phyloP scores from a whole-genome alignment of 495 filamentous ascomycete genomes.

The Parathielavia appendiculata region DNA sequence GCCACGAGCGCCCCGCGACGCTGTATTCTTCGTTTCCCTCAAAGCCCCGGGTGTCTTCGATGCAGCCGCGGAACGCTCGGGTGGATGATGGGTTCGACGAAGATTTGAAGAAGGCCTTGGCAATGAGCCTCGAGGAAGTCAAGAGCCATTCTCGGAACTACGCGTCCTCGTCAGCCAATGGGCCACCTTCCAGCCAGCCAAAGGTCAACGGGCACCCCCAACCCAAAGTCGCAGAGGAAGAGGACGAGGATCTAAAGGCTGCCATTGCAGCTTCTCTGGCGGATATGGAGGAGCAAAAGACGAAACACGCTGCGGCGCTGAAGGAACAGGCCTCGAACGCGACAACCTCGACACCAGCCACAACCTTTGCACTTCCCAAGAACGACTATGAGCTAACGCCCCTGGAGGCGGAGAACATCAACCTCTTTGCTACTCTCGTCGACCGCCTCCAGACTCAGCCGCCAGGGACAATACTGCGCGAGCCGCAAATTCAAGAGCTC shows the following conservation, averaged over 20 bases:
- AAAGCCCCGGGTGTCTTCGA: constrained; percentile 44
- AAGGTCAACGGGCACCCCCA: constrained; percentile 41
- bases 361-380: constrained; percentile 57
- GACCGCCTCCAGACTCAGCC: constrained; percentile 93
- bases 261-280: constrained; percentile 94
- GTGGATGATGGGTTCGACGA: constrained; percentile 86
- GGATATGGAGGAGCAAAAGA: constrained; percentile 98
- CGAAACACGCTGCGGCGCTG: constrained; percentile 72
- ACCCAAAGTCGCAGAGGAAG: constrained; percentile 58
- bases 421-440: constrained; percentile 89
- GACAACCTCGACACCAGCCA: constrained; percentile 34
- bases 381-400: constrained; percentile 93
- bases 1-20: constrained; percentile 31
- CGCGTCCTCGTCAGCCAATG: constrained; percentile 38
- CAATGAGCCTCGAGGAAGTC: constrained; percentile 95
- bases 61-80: constrained; percentile 86
- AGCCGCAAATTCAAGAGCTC: constrained; percentile 95
- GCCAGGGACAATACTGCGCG: constrained; percentile 87
- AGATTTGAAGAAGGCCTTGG: constrained; percentile 83
- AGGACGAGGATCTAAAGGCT: constrained; percentile 90
- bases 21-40: constrained; percentile 31
- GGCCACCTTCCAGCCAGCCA: constrained; percentile 26
- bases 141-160: constrained; percentile 53
- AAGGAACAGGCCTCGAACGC: constrained; percentile 61
- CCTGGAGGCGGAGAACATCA: constrained; percentile 95